A percentile compares a stretch with the other conserved stretches of the same genome.
phyloP scores from a whole-genome alignment of 257 asterid species.

The Scutellaria barbata region DNA sequence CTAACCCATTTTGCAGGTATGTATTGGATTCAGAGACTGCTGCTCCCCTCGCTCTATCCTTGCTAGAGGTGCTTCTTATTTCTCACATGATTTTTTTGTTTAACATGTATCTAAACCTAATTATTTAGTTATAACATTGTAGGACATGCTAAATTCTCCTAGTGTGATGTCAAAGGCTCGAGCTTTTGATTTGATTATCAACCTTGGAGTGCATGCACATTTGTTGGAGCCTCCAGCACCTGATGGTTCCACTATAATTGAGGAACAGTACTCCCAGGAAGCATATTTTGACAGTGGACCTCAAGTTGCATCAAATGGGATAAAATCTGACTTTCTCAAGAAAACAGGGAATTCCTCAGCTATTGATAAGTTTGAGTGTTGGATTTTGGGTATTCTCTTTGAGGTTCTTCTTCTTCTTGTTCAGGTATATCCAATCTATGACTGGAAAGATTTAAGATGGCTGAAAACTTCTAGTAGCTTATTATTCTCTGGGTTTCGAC shows the following conservation, averaged over 20 bases:
- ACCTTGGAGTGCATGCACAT: conserved; percentile 99
- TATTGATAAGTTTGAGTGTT: conserved; percentile 84
- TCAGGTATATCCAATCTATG: conserved; percentile 64
- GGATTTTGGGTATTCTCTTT: conserved; percentile 96
- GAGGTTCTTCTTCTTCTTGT: conserved; percentile 98
- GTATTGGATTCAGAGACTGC: conserved; percentile 92
- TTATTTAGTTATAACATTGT: conserved; percentile 42
- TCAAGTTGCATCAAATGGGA: conserved; percentile 60
- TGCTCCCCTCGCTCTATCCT: conserved; percentile 89
- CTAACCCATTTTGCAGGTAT: conserved; percentile 72
- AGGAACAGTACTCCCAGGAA: conserved; percentile 84
- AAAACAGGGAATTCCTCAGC: conserved; percentile 64
- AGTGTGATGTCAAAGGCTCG: conserved; percentile 80
- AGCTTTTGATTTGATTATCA: conserved; percentile 92
- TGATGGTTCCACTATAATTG: conserved; percentile 73
- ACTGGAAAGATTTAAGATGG: conserved; percentile 11
- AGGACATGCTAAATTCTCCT: conserved; percentile 96
- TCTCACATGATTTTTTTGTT: conserved; percentile 28
- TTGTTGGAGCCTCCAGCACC: conserved; percentile 90
- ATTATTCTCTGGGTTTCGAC: conserved; percentile 10
- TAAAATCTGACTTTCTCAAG: conserved; percentile 53
- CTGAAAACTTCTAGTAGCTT: conserved; percentile 5
- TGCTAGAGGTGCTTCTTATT: conserved; percentile 80
- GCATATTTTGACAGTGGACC: conserved; percentile 66
- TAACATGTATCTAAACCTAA: conserved; percentile 36